Base-by-base conservation (phyloP, 2,329 filamentous ascomycete genomes). In the Rutstroemia sp. region DNA sequence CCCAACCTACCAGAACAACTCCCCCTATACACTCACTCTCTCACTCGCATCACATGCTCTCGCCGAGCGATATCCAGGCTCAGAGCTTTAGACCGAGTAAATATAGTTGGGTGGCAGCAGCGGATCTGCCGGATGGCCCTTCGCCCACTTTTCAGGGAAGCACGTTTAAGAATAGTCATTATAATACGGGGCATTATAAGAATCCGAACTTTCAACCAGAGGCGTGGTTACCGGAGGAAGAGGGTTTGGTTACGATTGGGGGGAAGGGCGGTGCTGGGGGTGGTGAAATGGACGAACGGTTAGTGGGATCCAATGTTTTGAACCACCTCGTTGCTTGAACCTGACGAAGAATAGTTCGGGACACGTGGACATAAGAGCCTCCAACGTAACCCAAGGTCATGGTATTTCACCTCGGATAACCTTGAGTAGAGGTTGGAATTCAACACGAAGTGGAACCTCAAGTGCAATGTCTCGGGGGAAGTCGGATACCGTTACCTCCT, bases 121-220 rank as follows among this genome's bases (percentile, higher is more conserved):
- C 63, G 17, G 67, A 66, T 59, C 65, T 64, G 61, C 64, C 65
- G 45, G 65, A 67, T 36, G 62, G 61, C 2, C 63, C 64, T 10
- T 60, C 66, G 10, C 55, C 50, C 10, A 60, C 61, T 40, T 68
- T 69, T 23, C 64, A 69, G 54, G 84, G 80, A 2, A 78, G 73
- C 51, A 81, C 79, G 1, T 87, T 87, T 65, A 83, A 83, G 64
- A 85, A 86, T 61, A 83, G 79, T 52, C 80, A 86, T 54, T 85
- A 81, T 71, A 87, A 86, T 63, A 78, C 78, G 48, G 83, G 83
- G 0, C 84, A 87, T 65, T 87, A 82, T 62, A 82, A 82, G 58
- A 87, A 87, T 61, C 80, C 81, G 42, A 76, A 81, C 60, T 82
- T 82, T 60, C 78, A 81, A 58, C 79, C 79, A 0, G 78, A 81